Evolutionary conservation across 2,329 filamentous ascomycete genomes (phyloP).

Genomic region (Biscogniauxia mediterranea): DNA sequence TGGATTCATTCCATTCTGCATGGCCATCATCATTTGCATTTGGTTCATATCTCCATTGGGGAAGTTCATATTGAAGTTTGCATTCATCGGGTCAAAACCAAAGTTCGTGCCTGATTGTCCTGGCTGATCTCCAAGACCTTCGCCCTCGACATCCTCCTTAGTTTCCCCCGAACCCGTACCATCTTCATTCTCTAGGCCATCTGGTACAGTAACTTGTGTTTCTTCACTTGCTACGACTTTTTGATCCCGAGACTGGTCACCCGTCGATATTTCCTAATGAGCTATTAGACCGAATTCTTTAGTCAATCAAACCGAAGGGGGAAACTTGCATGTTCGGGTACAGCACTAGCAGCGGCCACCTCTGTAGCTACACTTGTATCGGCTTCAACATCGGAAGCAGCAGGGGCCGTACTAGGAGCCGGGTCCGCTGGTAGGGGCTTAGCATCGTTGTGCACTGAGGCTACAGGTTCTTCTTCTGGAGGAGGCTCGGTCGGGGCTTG

Average conservation of each 20-base stretch:
- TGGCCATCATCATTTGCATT: constrained; percentile 79
- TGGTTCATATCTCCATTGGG: constrained; percentile 67
- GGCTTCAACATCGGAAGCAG: constrained; percentile 5
- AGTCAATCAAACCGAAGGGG: background rate
- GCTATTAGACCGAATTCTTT: constrained; percentile 8
- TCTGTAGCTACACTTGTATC: background rate
- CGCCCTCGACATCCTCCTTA: constrained; percentile 28
- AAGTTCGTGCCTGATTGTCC: constrained; percentile 30
- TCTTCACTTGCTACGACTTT: constrained; percentile 16
- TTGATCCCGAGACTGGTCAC: constrained; percentile 12
- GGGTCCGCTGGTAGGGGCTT: constrained; percentile 15
- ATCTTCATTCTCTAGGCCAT: constrained; percentile 7
- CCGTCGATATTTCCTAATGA: constrained; percentile 7
- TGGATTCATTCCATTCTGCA: constrained; percentile 66
- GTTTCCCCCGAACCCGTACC: constrained; percentile 28
- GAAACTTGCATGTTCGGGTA: background rate
- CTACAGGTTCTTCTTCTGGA: constrained; percentile 16
- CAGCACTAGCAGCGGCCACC: constrained; percentile 5
- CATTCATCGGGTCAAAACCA: constrained; percentile 41
- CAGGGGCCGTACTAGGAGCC: constrained; percentile 2
- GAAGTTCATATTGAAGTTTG: constrained; percentile 59
- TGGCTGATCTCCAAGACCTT: constrained; percentile 32
- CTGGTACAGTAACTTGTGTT: constrained; percentile 12
- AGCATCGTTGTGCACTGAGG: constrained; percentile 5
- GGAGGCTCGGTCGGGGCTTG: constrained; percentile 24